Conservation (phyloP, 768 basidiomycete species). For the Leccinellum luteum region DNA sequence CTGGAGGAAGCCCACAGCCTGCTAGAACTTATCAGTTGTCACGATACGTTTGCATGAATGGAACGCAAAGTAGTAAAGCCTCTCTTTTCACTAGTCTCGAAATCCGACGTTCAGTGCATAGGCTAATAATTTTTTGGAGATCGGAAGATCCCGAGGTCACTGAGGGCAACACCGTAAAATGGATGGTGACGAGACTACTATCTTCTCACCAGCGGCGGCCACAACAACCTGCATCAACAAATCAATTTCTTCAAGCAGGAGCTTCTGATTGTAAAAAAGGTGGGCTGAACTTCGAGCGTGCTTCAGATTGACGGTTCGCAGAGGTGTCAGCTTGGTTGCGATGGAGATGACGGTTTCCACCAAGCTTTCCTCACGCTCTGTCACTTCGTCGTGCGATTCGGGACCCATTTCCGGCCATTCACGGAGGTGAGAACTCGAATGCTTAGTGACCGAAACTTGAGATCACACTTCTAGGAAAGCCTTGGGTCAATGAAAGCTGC, state of each 20-base stretch:
- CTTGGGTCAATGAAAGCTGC: no score
- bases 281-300: conserved; percentile 34
- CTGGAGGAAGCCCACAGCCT: no score
- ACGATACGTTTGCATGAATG: no score
- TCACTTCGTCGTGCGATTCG: conserved; percentile 77
- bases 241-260: conserved; percentile 12
- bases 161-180: no score
- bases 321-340: conserved; percentile 61
- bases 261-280: conserved; percentile 63
- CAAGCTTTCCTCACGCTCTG: conserved; percentile 62
- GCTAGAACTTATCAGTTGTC: no score
- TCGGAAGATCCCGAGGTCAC: no score
- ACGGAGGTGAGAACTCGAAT: conserved; percentile 35
- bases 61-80: no score
- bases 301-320: conserved; percentile 15
- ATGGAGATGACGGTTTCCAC: conserved; percentile 70
- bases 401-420: conserved; percentile 68
- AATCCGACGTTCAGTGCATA: no score
- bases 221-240: not conserved
- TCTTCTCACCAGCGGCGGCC: not conserved
- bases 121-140: no score
- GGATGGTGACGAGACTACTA: no score
- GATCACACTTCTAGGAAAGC: no score
- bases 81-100: no score
- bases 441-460: not conserved